Percentiles rank a stretch among this genome's conserved stretches.
Evolutionary conservation across 441 rosid species (phyloP).

Genomic region (Populus trichocarpa): DNA sequence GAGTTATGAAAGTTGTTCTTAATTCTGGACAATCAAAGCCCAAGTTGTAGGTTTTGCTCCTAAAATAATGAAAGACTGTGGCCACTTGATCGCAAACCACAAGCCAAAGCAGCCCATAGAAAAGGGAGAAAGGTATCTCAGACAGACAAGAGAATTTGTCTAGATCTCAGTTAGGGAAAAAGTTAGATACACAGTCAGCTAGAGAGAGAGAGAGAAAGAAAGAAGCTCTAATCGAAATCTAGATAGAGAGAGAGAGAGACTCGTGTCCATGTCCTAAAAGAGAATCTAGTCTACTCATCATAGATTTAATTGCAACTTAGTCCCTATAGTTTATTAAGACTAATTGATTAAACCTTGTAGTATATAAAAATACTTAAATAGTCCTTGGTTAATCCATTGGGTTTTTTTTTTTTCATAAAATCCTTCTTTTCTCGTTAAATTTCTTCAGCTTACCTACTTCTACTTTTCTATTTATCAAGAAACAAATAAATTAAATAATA

Average conservation of each 20-base stretch:
- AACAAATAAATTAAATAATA: too few relatives aligned
- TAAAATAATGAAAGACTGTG: background rate
- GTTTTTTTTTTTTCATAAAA: background rate
- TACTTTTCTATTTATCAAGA: too few relatives aligned
- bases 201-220: background rate
- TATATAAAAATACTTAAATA: too few relatives aligned
- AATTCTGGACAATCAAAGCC: too few relatives aligned
- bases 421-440: too few relatives aligned
- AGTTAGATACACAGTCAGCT: background rate
- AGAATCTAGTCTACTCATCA: background rate
- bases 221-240: background rate
- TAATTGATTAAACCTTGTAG: background rate
- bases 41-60: too few relatives aligned
- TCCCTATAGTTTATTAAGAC: background rate
- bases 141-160: background rate
- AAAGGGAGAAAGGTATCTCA: background rate
- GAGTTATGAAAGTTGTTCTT: background rate
- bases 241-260: background rate
- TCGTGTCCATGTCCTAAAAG: background rate
- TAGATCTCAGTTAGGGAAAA: background rate
- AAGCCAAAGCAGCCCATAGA: background rate
- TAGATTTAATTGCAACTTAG: background rate
- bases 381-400: background rate
- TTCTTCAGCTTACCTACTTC: too few relatives aligned
- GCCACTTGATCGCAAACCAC: background rate